Base-by-base conservation (phyloP, 352 stramenopile genomes). In the Phytophthora chlamydospora region DNA sequence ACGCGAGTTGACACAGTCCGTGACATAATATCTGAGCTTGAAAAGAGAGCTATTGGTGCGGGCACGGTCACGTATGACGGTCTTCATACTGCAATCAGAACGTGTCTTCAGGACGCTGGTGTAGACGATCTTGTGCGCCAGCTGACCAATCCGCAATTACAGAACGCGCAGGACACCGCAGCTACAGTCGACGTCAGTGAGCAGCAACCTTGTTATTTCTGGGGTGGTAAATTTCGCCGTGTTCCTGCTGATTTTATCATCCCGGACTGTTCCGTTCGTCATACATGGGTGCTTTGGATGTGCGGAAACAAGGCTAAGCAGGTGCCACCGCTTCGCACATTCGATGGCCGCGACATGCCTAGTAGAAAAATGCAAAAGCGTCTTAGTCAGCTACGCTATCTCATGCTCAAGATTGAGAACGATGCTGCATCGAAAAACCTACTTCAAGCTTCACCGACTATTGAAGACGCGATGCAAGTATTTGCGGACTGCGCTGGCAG, bases 211-310 rank as follows among this genome's bases (percentile, higher is more conserved):
- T 33, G 38, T 1, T 31, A 64, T 34, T 54, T 40, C 7, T 64
- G n/a, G 46, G 56, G 38, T n/a, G 46, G 46, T 5, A 52, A 52
- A 42, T 64, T 51, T 24, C 56, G 46, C n/a, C 57, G 45, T 11
- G 38, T 57, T 3, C 16, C 24, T 35, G 32, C 21, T 27, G 53
- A 47, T n/a, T 50, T 50, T 54, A 12, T 34, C 6, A 43, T 56
- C 38, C 31, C 53, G 17, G 55, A 56, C 14, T 56, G 55, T 27
- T 63, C 44, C 14, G 36, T 47, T 17, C 12, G 29, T 17, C 44
- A 50, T 17, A 12, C 27, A 7, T 57, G 45, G 55, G 14, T 57
- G 21, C 21, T 56, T 5, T 41, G 46, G 46, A 52, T 21, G 33
- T 58, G 56, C 35, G 56, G 56, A 3, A 57, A 58, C 27, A 58